Evolutionary conservation across 345 rosid species (phyloP), one percentile per base, ranked within the genome.

Genomic region (Carallia pectinifolia): DNA sequence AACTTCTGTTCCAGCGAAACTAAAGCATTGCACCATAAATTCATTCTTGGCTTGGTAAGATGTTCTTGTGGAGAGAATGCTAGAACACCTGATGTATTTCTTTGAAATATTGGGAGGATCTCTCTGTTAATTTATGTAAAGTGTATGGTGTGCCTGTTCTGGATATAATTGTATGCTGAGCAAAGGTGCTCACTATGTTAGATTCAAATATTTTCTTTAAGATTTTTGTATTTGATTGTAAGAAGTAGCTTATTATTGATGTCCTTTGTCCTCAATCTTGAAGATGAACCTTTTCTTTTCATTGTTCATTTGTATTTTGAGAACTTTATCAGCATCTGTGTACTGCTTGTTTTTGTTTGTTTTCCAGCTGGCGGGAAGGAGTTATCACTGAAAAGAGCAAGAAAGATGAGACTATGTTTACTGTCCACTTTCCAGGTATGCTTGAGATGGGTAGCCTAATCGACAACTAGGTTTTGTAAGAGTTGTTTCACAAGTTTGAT

Each of bases 311-410:
- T 39, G 19, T 39, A 34, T 48, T 36, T 62, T 12, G 33, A 27
- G 60, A 56, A 56, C 6, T 27, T 56, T 56, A 16, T 56, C 23
- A 40, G 65, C 68, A 16, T 18, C 3, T 19, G 4, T 76, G 1
- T 44, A 8, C 27, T 18, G 31, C 70, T 53, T 59, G 7, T 68
- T 48, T 72, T 67, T 44, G 64, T 68, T 74, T 71, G 52, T 74
- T 68, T 65, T 67, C 69, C 84, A 96, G 99, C 79, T 96, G 99
- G 99, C 77, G 87, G 91, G 98, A 96, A 81, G 99, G 97, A 72
- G 85, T 89, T 66, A 77, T 96, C 65, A 83, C 86, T 48, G 98
- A 89, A 76, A 91, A 86, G 86, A 85, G 71, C 88, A 85, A 90
- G 85, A 92, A 83, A 60, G 96, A 96, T 75, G 95, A 85, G 68